Percentiles rank a stretch among this genome's conserved stretches.
Conservation (phyloP, 129 eudicot species). For the Apium graveolens region DNA sequence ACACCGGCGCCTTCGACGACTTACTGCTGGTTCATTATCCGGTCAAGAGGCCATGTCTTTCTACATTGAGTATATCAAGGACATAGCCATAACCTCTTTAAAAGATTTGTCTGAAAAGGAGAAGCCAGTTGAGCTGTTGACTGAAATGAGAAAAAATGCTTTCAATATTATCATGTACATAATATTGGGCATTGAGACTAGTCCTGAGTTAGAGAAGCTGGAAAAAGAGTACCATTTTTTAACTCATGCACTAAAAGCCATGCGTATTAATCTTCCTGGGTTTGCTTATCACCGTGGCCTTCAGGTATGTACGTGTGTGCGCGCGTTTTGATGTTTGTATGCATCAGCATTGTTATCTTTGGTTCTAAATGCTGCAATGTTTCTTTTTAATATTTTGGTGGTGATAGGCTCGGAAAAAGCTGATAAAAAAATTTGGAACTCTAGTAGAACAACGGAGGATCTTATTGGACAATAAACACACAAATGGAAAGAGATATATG, state of each 20-base stretch:
- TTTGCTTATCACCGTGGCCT: slow-evolving; percentile 7
- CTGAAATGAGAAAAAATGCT: slow-evolving; percentile 23
- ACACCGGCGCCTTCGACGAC: neutral
- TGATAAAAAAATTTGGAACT: neutral
- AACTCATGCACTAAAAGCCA: neutral
- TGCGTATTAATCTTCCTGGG: slow-evolving; percentile 3
- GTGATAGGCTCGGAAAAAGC: neutral
- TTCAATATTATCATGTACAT: slow-evolving; percentile 20
- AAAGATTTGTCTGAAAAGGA: neutral
- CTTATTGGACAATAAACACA: neutral
- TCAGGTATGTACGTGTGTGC: neutral
- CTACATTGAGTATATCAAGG: neutral
- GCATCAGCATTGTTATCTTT: neutral
- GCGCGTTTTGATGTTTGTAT: neutral
- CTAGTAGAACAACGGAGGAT: neutral
- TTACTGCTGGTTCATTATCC: neutral
- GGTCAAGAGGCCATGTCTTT: slow-evolving; percentile 9
- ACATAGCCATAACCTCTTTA: neutral
- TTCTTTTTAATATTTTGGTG: neutral
- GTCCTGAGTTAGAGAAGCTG: neutral
- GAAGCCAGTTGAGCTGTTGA: slow-evolving; percentile 17
- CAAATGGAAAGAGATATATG: neutral
- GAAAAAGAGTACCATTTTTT: neutral
- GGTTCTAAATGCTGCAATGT: neutral
- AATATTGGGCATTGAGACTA: slow-evolving; percentile 7